Base-by-base conservation (phyloP, 2,329 filamentous ascomycete genomes). In the Trichoderma oligosporum region DNA sequence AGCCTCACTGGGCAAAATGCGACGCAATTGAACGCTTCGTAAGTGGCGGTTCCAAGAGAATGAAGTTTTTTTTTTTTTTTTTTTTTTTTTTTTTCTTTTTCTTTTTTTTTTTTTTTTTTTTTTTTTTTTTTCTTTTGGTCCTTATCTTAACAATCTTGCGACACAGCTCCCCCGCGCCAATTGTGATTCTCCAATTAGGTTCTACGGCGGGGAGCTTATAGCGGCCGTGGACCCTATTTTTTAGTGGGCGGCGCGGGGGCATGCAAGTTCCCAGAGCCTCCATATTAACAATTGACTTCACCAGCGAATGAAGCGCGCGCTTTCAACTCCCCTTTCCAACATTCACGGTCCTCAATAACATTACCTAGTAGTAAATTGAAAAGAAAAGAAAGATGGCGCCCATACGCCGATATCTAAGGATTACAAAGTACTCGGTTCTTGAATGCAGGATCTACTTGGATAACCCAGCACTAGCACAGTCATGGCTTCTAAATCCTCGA, bases 401-500 rank as follows among this genome's bases (percentile, higher is more conserved):
- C 9, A 84, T 96, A 46, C 85, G 92, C 59, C 84, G 92, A 66
- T 97, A 97, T 70, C 80, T 97, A 56, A 85, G 93, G 52, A 96
- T 97, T 65, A 93, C 89, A 56, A 92, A 93, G 69, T 89, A 91
- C 72, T 96, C 93, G 4, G 91, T 97, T 29, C 82, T 99, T n/a
- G 94, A 99, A 79, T 91, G 90, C 62, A 91, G 92, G 63, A 94
- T 99, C 64, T 97, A 97, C 73, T 84, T 97, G 45, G 93, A 97
- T 63, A 92, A 93, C 65, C 94, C 94, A 0, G 84, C 87, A 11
- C 84, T 96, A 60, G 84, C 85, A 22, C 83, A 90, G 63, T 86
- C 87, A 67, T 97, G 95, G 85, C 83, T 99, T 16, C 82, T 96
- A 62, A 87, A 88, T 65, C 81, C 88, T 33, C 84, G 86, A 62